A percentile compares a stretch with the other conserved stretches of the same genome.
phyloP scores from a whole-genome alignment of 257 asterid species.

The Hygrophila difformis region DNA sequence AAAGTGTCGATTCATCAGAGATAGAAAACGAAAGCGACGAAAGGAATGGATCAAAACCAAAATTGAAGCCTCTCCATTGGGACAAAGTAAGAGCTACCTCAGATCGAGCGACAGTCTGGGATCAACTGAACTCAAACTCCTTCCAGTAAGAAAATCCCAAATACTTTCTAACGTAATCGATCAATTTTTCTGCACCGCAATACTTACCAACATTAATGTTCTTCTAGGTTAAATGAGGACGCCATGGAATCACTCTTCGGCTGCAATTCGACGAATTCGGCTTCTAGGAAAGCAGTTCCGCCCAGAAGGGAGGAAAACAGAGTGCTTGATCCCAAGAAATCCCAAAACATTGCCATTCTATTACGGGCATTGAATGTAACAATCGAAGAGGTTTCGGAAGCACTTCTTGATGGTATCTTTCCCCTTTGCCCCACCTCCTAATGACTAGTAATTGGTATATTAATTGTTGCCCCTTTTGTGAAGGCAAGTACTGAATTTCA shows the following conservation, averaged over 20 bases:
- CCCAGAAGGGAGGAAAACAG: slow-evolving; percentile 45
- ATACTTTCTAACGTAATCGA: too few species aligned
- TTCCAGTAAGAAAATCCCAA: slow-evolving; percentile 70
- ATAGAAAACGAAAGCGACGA: slow-evolving; percentile 27
- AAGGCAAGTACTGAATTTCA: too few species aligned
- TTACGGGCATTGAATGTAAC: slow-evolving; percentile 89
- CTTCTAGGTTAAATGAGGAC: slow-evolving; percentile 94
- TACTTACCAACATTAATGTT: too few species aligned
- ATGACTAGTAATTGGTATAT: too few species aligned
- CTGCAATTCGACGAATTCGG: slow-evolving; percentile 45
- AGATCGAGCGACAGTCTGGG: slow-evolving; percentile 96
- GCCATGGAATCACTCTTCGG: slow-evolving; percentile 87
- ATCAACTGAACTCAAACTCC: slow-evolving; percentile 83
- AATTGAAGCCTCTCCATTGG: slow-evolving; percentile 94
- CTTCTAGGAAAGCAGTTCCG: slow-evolving; percentile 50
- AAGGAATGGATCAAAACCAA: slow-evolving; percentile 62
- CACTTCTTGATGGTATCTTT: slow-evolving; percentile 65
- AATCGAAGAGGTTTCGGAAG: slow-evolving; percentile 93
- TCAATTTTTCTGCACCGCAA: too few species aligned
- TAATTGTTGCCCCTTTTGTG: too few species aligned
- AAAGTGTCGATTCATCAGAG: slow-evolving; percentile 18
- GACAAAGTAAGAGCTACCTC: slow-evolving; percentile 95
- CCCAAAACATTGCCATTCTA: slow-evolving; percentile 81
- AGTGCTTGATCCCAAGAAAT: slow-evolving; percentile 88
- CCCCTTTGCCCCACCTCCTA: too few species aligned